Evolutionary conservation across 345 rosid species (phyloP).

Genomic region (Populus ilicifolia): DNA sequence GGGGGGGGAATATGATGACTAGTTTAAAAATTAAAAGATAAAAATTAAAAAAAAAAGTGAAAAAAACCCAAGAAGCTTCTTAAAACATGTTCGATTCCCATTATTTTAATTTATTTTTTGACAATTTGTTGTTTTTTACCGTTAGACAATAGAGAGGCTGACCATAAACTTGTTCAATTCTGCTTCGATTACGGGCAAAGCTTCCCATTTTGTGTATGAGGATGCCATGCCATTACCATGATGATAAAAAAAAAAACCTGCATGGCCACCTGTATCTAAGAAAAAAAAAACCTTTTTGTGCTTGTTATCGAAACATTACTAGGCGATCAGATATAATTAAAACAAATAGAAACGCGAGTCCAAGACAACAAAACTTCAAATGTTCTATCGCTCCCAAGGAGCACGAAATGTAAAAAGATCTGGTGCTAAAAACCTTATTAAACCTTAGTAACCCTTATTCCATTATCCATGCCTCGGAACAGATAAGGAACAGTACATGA

Average conservation of each 20-base stretch:
- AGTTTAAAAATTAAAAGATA: too few relatives aligned
- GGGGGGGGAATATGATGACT: too few relatives aligned
- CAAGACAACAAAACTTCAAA: background rate
- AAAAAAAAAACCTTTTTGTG: background rate
- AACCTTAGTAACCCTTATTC: background rate
- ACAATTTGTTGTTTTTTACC: too few relatives aligned
- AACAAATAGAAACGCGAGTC: background rate
- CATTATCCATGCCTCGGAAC: background rate
- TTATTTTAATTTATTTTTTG: too few relatives aligned
- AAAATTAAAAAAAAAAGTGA: too few relatives aligned
- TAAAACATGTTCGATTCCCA: too few relatives aligned
- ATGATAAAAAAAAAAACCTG: background rate
- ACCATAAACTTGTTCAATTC: too few relatives aligned
- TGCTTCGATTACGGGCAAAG: too few relatives aligned
- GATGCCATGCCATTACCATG: background rate
- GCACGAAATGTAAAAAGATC: background rate
- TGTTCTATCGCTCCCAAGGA: background rate
- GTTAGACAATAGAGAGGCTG: too few relatives aligned
- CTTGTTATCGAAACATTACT: background rate
- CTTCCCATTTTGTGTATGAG: too few relatives aligned
- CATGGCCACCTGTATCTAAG: background rate
- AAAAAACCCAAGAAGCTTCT: too few relatives aligned
- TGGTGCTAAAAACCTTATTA: background rate
- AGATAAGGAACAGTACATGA: background rate
- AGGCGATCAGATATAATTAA: background rate